These are phyloP conservation scores for Urtica urens DNA, from an alignment of 306 rosid genomes.

Conservation along the genomic window DNA sequence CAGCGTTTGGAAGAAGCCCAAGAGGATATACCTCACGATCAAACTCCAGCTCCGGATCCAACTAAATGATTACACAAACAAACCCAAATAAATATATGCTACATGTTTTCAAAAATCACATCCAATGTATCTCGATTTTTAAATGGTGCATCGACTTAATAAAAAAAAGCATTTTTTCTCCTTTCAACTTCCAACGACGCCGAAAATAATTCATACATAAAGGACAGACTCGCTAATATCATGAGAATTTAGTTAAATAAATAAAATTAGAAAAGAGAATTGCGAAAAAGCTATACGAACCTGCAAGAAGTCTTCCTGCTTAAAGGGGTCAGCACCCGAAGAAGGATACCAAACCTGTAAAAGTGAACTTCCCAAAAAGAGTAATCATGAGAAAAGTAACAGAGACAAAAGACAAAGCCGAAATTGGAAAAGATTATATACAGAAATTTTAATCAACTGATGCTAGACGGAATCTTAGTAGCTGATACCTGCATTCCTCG, in stretches of 20 bases:
- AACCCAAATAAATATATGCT: no score
- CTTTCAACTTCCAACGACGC: no score
- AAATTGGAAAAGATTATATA: slow-evolving; percentile 3
- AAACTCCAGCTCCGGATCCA: slow-evolving; percentile 99
- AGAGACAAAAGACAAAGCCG: background rate
- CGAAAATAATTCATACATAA: no score
- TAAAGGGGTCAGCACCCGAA: slow-evolving; percentile 70
- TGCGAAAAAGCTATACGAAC: slow-evolving; percentile 27
- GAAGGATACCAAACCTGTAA: slow-evolving; percentile 99
- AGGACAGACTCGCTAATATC: no score
- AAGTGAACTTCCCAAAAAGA: slow-evolving; percentile 45
- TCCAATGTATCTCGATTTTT: no score
- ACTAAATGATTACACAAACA: no score
- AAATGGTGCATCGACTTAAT: no score
- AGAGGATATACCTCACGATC: slow-evolving; percentile 97
- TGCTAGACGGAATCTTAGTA: slow-evolving; percentile 15
- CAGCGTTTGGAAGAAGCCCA: slow-evolving; percentile 96
- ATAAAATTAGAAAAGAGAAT: no score
- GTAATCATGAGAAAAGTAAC: slow-evolving; percentile 38
- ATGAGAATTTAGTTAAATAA: no score
- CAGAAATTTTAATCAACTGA: no score
- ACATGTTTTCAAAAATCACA: no score
- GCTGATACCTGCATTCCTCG: slow-evolving; percentile 94
- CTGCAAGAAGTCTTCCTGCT: slow-evolving; percentile 99
- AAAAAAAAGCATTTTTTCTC: no score